Evolutionary conservation across 371 early-diverging fungal species (phyloP).

Genomic region (Haplosporangium sp.): DNA sequence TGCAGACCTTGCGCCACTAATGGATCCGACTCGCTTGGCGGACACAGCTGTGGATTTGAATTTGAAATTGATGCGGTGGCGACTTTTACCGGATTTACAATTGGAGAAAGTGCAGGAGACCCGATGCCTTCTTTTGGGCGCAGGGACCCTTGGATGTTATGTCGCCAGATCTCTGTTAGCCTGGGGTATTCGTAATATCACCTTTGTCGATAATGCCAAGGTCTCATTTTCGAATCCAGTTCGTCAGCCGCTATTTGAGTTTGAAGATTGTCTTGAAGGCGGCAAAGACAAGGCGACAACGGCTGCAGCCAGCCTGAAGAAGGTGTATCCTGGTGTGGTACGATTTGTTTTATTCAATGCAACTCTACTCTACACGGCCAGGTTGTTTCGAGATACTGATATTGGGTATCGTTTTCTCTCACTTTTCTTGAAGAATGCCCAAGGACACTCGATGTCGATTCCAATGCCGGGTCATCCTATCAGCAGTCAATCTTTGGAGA

Average conservation of each 20-base stretch:
- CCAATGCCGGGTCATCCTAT: slow-evolving; percentile 96
- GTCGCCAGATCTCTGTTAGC: slow-evolving; percentile 86
- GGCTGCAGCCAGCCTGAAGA: slow-evolving; percentile 80
- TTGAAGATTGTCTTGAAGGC: slow-evolving; percentile 85
- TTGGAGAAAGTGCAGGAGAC: slow-evolving; percentile 81
- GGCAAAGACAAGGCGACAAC: slow-evolving; percentile 88
- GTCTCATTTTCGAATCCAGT: slow-evolving; percentile 97
- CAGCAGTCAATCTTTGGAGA: slow-evolving; percentile 53
- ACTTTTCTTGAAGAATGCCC: slow-evolving; percentile 61
- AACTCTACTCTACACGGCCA: too few relatives aligned
- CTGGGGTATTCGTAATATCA: slow-evolving; percentile 94
- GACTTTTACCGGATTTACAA: slow-evolving; percentile 85
- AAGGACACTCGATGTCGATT: slow-evolving; percentile 78
- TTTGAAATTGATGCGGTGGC: slow-evolving; percentile 96
- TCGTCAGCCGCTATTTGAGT: slow-evolving; percentile 93
- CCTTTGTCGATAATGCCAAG: slow-evolving; percentile 92
- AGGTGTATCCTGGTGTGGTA: slow-evolving; percentile 86
- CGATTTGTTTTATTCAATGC: slow-evolving; percentile 14
- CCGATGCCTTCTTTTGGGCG: slow-evolving; percentile 89
- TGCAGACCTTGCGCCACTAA: slow-evolving; percentile 82
- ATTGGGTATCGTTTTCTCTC: background rate
- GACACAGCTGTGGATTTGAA: slow-evolving; percentile 93
- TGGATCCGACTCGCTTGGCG: slow-evolving; percentile 70
- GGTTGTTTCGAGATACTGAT: too few relatives aligned
- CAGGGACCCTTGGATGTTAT: slow-evolving; percentile 97